These are phyloP conservation scores for Silene conica DNA, from an alignment of 148 eudicot genomes.

Conservation along the genomic window DNA sequence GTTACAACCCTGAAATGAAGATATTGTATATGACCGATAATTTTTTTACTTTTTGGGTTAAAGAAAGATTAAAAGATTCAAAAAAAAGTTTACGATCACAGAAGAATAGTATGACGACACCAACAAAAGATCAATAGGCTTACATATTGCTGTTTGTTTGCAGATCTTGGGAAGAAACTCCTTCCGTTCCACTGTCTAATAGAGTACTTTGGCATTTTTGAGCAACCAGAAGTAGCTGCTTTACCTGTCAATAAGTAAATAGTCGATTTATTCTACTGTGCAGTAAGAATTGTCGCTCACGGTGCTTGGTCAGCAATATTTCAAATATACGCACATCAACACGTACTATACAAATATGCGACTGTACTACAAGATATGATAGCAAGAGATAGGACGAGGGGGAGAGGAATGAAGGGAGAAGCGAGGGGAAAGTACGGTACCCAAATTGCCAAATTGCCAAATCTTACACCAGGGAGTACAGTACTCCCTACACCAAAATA, in stretches of 20 bases:
- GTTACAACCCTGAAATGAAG: conserved; percentile 60
- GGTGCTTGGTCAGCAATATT: not conserved
- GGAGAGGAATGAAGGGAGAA: not conserved
- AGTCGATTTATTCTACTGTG: not conserved
- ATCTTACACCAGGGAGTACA: not conserved
- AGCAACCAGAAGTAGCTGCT: conserved; percentile 81
- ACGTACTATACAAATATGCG: too few relatives aligned
- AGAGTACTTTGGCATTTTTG: conserved; percentile 86
- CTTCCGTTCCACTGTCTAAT: conserved; percentile 70
- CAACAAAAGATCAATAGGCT: conserved; percentile 22
- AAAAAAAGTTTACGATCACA: not conserved
- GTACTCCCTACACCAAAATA: not conserved
- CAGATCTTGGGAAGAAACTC: conserved; percentile 67
- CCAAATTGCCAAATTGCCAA: too few relatives aligned
- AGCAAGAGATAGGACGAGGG: not conserved
- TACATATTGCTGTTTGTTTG: conserved; percentile 83
- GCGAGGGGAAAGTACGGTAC: too few relatives aligned
- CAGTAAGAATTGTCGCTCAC: not conserved
- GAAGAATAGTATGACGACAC: not conserved
- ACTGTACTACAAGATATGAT: too few relatives aligned
- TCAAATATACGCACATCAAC: too few relatives aligned
- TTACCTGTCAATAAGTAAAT: conserved; percentile 52
- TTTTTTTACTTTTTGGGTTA: not conserved
- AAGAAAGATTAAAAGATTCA: not conserved
- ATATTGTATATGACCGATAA: not conserved